Evolutionary conservation across 345 rosid genomes (phyloP).

Genomic region (Aethionema arabicum): DNA sequence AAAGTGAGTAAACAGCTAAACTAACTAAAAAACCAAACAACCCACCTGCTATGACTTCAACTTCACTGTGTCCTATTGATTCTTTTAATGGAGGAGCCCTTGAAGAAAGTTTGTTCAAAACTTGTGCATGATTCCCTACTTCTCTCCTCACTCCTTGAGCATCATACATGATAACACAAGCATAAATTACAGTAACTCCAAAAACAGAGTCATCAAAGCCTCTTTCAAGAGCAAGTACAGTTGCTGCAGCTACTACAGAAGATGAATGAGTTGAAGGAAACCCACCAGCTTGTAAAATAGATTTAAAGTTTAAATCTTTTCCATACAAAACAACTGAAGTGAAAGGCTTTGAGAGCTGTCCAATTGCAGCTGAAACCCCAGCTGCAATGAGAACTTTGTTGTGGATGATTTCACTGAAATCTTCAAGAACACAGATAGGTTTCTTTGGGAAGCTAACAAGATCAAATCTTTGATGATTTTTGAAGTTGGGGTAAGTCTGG

Average conservation of each 20-base stretch:
- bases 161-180: conserved; percentile 87
- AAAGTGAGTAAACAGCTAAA: conserved; percentile 42
- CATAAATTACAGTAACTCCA: conserved; percentile 74
- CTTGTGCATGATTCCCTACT: conserved; percentile 82
- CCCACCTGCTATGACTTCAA: conserved; percentile 83
- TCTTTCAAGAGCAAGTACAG: conserved; percentile 85
- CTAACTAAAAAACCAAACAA: conserved; percentile 66
- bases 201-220: conserved; percentile 84
- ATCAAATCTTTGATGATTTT: no score
- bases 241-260: conserved; percentile 82
- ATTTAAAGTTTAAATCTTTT: conserved; percentile 55
- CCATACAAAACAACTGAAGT: conserved; percentile 58
- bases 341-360: conserved; percentile 84
- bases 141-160: conserved; percentile 96
- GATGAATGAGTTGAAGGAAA: conserved; percentile 92
- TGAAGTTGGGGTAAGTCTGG: no score
- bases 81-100: conserved; percentile 56
- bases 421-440: no score
- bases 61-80: conserved; percentile 79
- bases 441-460: no score
- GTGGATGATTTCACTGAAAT: no score
- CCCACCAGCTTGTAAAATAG: conserved; percentile 73
- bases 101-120: conserved; percentile 59
- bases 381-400: conserved; percentile 75
- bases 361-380: conserved; percentile 67